Percentiles rank a stretch among this genome's conserved stretches.
Evolutionary conservation across 345 rosid species (phyloP).

Genomic region (Eucalyptus fibrosa): DNA sequence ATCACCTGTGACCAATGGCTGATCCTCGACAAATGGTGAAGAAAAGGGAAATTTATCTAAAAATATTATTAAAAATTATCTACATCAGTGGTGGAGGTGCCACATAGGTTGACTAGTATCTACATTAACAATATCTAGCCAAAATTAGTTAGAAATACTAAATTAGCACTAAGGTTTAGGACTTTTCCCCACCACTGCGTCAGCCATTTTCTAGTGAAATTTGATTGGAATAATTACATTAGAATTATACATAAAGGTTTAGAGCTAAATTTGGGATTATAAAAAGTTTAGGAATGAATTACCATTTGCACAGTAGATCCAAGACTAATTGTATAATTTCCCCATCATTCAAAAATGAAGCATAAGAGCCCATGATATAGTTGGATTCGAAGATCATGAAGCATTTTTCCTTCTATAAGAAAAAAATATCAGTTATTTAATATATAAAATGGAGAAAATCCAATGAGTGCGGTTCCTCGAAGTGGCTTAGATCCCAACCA

Average conservation of each 20-base stretch:
- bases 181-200: no score
- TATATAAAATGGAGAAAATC: not conserved
- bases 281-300: not conserved
- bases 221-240: not conserved
- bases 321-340: not conserved
- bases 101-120: no score
- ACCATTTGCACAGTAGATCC: not conserved
- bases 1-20: fast-evolving
- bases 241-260: not conserved
- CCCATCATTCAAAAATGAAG: not conserved
- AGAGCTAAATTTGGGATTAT: not conserved
- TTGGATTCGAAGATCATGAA: not conserved
- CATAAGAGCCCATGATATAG: not conserved
- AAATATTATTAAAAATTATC: no score
- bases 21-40: fast-evolving
- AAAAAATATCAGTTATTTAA: not conserved
- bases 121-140: no score
- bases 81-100: fast-evolving
- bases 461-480: not conserved
- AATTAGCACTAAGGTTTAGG: no score
- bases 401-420: not conserved
- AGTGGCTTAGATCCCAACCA: not conserved
- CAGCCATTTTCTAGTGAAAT: not conserved
- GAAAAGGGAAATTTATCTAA: no score
- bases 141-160: no score